Percentiles rank a stretch among this genome's conserved stretches.
Conservation (phyloP, 1,284 basidiomycete species). For the Blastosporella zonata region DNA sequence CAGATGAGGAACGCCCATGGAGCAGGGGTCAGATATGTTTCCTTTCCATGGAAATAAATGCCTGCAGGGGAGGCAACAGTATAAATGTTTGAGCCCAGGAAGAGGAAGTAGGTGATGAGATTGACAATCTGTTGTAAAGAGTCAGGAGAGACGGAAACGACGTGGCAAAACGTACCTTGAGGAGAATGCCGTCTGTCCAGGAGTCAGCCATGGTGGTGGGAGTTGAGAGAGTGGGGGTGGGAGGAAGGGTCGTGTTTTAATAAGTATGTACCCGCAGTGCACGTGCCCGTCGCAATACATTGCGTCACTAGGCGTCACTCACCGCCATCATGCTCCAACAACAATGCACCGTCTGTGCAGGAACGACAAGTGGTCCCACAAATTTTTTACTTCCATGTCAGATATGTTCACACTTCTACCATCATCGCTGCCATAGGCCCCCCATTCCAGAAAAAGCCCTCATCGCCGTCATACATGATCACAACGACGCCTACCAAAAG, state of each 20-base stretch:
- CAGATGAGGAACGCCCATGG: constrained; percentile 86
- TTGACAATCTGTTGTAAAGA: constrained; percentile 59
- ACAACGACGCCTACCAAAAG: constrained; percentile 12
- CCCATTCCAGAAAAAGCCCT: constrained; percentile 1
- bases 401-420: constrained; percentile 25
- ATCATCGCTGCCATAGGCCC: constrained; percentile 27
- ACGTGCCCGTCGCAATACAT: neutral
- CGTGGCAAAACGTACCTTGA: constrained; percentile 53
- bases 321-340: neutral
- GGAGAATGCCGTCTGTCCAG: constrained; percentile 75
- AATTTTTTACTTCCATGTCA: constrained; percentile 23
- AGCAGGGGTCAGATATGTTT: constrained; percentile 89
- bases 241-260: constrained; percentile 5
- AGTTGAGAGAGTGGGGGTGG: constrained; percentile 11
- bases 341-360: constrained; percentile 8
- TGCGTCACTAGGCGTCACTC: constrained; percentile 6
- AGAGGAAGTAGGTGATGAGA: constrained; percentile 73
- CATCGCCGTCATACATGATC: constrained; percentile 3
- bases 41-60: constrained; percentile 67
- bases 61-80: constrained; percentile 71
- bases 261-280: neutral
- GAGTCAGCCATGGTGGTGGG: constrained; percentile 48
- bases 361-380: constrained; percentile 5
- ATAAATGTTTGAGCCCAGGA: constrained; percentile 89
- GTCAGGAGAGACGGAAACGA: neutral